Conservation (phyloP, 352 stramenopile genomes). For the Phytopythium vexans region DNA sequence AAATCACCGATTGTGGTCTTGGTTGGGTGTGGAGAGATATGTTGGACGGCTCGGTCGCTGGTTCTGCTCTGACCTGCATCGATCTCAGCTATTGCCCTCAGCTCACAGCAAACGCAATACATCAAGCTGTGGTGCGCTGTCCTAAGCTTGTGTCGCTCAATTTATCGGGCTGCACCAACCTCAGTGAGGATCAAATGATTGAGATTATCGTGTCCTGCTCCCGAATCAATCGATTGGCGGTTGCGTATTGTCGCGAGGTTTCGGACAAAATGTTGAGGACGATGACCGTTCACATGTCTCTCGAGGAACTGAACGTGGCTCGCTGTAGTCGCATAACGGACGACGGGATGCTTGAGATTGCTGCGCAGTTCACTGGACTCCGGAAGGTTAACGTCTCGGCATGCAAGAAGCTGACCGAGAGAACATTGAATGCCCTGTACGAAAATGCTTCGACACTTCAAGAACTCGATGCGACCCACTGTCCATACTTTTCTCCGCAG, state of each 20-base stretch:
- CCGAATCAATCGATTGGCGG: conserved; percentile 62
- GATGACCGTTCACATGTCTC: conserved; percentile 76
- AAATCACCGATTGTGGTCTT: conserved; percentile 68
- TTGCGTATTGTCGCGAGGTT: conserved; percentile 84
- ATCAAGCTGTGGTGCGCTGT: conserved; percentile 52
- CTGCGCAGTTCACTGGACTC: conserved; percentile 66
- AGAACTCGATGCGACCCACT: conserved; percentile 80
- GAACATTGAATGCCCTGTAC: conserved; percentile 44
- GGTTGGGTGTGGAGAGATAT: conserved; percentile 60
- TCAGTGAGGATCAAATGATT: conserved; percentile 68
- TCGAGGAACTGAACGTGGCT: conserved; percentile 70
- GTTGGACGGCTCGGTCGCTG: conserved; percentile 48
- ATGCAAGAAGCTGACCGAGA: conserved; percentile 79
- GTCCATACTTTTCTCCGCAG: conserved; percentile 49
- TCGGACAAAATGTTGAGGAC: conserved; percentile 64
- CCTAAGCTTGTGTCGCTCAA: conserved; percentile 68
- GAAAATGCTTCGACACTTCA: conserved; percentile 58
- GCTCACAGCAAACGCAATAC: conserved; percentile 53
- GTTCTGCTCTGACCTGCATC: conserved; percentile 43
- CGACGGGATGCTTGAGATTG: conserved; percentile 76
- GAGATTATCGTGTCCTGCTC: conserved; percentile 66
- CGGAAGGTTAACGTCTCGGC: conserved; percentile 64
- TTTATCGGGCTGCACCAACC: conserved; percentile 73
- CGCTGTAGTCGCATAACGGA: conserved; percentile 83
- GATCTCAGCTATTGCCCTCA: conserved; percentile 82